These are phyloP conservation scores for Ogataea paradorogensis DNA, from an alignment of 805 yeast species.

Conservation along the genomic window DNA sequence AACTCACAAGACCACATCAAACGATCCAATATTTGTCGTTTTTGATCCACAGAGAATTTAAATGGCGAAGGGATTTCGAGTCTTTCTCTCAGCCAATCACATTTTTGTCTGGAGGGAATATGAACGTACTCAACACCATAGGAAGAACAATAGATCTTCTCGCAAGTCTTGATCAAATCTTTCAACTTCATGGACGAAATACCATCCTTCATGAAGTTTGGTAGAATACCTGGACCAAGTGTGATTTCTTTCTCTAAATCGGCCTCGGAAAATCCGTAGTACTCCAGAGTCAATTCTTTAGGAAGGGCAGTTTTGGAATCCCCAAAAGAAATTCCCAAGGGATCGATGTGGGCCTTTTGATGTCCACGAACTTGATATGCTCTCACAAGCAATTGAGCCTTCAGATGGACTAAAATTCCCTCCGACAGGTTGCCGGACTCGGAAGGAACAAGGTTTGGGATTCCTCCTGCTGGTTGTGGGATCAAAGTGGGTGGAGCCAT, in stretches of 20 bases:
- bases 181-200: constrained; percentile 63
- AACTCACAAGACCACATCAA: constrained; percentile 95
- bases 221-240: constrained; percentile 96
- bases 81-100: constrained; percentile 98
- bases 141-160: constrained; percentile 78
- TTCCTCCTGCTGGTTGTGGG: constrained; percentile 78
- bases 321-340: constrained; percentile 87
- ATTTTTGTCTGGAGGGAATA: constrained; percentile 90
- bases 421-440: constrained; percentile 51
- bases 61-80: constrained; percentile 88
- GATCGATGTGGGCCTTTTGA: constrained; percentile 91
- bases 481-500: constrained; percentile 88
- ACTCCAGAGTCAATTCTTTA: constrained; percentile 84
- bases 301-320: constrained; percentile 60
- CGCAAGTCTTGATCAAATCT: constrained; percentile 77
- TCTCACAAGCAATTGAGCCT: constrained; percentile 93
- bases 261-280: constrained; percentile 85
- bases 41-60: constrained; percentile 81
- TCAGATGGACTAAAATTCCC: constrained; percentile 82
- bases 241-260: constrained; percentile 82
- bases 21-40: constrained; percentile 94
- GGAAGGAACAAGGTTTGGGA: constrained; percentile 57
- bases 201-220: constrained; percentile 73
- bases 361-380: constrained; percentile 99
- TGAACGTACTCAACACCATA: constrained; percentile 96